These are phyloP conservation scores for Dentipellis sp. DNA, from an alignment of 768 basidiomycete genomes.

Conservation along the genomic window DNA sequence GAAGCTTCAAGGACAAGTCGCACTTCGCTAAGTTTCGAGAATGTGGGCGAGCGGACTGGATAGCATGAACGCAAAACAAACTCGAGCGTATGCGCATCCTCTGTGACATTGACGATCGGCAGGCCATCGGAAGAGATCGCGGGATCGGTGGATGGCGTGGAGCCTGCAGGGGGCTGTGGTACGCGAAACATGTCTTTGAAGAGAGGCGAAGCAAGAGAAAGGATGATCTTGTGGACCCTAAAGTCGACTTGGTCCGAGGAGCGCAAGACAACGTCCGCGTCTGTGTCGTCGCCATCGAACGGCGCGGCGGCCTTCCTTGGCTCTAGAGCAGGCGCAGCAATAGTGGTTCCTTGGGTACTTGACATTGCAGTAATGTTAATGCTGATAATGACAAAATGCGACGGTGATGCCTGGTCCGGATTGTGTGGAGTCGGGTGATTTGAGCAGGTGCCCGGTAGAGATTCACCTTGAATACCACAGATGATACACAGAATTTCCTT, in stretches of 20 bases:
- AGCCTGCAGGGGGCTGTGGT: conserved; percentile 13
- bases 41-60: not conserved
- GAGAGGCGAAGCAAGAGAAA: conserved; percentile 24
- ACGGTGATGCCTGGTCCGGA: no score
- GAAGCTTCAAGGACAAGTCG: not conserved
- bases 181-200: conserved; percentile 24
- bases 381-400: no score
- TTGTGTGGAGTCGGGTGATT: no score
- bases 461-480: no score
- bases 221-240: conserved; percentile 23
- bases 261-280: not conserved
- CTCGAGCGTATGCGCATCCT: not conserved
- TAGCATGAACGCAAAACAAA: not conserved
- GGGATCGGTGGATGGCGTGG: not conserved
- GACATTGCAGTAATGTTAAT: no score
- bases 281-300: not conserved
- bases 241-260: conserved; percentile 4
- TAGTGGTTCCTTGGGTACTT: no score
- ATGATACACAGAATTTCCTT: no score
- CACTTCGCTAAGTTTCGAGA: not conserved
- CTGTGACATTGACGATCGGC: not conserved
- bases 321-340: no score
- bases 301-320: not conserved
- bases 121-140: not conserved
- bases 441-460: no score